A percentile compares a stretch with the other conserved stretches of the same genome.
Conservation (phyloP, 768 basidiomycete genomes). For the Solioccasus polychromus region DNA sequence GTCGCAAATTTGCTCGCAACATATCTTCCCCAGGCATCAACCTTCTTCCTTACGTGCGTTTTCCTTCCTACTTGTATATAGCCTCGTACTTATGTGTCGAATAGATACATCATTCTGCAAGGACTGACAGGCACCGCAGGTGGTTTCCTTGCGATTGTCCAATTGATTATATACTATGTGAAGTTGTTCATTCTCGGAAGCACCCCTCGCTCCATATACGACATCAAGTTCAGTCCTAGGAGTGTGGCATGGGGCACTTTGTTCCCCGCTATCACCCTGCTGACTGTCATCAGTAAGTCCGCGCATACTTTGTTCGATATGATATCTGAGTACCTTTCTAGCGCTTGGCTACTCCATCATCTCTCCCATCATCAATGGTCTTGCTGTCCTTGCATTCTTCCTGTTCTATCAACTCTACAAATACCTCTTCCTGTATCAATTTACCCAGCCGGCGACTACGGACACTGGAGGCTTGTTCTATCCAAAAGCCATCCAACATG, state of each 20-base stretch:
- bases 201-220: slow-evolving; percentile 82
- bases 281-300: slow-evolving; percentile 76
- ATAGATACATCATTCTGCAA: slow-evolving; percentile 74
- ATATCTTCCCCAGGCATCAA: slow-evolving; percentile 80
- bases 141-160: slow-evolving; percentile 76
- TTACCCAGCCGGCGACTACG: slow-evolving; percentile 60
- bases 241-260: slow-evolving; percentile 74
- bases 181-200: slow-evolving; percentile 85
- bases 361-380: slow-evolving; percentile 90
- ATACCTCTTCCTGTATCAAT: slow-evolving; percentile 80
- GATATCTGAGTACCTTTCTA: slow-evolving; percentile 22
- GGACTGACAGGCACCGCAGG: slow-evolving; percentile 77
- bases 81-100: background rate
- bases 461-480: slow-evolving; percentile 96
- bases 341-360: slow-evolving; percentile 84
- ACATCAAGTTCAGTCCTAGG: slow-evolving; percentile 73
- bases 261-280: slow-evolving; percentile 68
- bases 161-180: slow-evolving; percentile 83
- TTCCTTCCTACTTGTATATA: background rate
- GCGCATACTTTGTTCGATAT: background rate
- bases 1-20: slow-evolving; percentile 70
- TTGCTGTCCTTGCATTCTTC: slow-evolving; percentile 80
- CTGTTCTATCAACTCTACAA: slow-evolving; percentile 82
- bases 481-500: slow-evolving; percentile 89
- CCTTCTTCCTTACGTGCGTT: slow-evolving; percentile 83